A percentile compares a stretch with the other conserved stretches of the same genome.
These are phyloP conservation scores for Fraxinus americana DNA, from an alignment of 257 asterid genomes.

Conservation along the genomic window DNA sequence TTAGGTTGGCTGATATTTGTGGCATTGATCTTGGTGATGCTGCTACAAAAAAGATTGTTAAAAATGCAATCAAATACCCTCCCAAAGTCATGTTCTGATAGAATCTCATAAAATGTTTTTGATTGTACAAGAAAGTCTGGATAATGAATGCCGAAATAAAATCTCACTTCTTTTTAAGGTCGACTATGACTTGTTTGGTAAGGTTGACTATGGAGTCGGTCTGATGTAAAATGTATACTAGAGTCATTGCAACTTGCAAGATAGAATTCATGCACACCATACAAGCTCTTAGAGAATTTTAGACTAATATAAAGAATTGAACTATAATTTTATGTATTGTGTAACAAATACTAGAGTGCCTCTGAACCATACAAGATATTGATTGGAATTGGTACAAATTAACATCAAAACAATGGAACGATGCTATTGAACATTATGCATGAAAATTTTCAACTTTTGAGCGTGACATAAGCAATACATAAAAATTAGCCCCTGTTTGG, in stretches of 20 bases:
- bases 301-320: too few species aligned
- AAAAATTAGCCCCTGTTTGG: too few species aligned
- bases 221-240: too few species aligned
- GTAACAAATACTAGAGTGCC: too few species aligned
- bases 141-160: neutral
- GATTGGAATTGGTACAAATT: too few species aligned
- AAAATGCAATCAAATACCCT: constrained; percentile 58
- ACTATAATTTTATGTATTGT: too few species aligned
- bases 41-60: constrained; percentile 45
- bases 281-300: too few species aligned
- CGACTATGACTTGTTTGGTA: neutral
- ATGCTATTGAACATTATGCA: neutral
- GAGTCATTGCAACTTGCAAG: too few species aligned
- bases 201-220: too few species aligned
- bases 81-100: constrained; percentile 5
- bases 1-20: constrained; percentile 62
- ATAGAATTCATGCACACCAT: too few species aligned
- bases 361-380: too few species aligned
- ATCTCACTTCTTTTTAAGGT: neutral
- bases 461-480: too few species aligned
- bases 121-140: neutral
- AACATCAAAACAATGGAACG: neutral
- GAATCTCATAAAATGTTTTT: neutral
- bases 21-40: constrained; percentile 60
- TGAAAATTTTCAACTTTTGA: neutral